Evolutionary conservation across 192 early-diverging fungal species (phyloP), one percentile per base, ranked within the genome.

Genomic region (Backusella luteola): DNA sequence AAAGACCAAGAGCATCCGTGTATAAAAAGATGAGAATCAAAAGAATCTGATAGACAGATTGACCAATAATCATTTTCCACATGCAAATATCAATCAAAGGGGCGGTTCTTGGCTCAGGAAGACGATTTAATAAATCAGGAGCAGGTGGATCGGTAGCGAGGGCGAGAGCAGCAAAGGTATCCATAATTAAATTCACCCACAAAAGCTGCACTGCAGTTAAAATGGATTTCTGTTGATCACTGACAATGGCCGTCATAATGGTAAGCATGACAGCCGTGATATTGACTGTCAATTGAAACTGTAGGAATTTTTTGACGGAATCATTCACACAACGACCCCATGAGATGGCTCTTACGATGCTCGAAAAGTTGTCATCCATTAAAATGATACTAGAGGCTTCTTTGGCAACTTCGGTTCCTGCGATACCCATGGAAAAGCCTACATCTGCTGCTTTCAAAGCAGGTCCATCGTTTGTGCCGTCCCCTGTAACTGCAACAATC

Each of bases 141-240:
- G 91, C 93, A 0, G 98, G 97, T 75, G 93, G 91, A 76, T 99
- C 98, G 8, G 98, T 98, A 6, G 98, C 97, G 35, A 98, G 88
- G 0, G 97, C 98, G 21, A 99, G 89, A 15, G 98, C 96, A 0
- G 97, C 98, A 80, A 99, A 89, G 0, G 97, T 96, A 87, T 99
- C 97, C 98, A 99, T 99, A 52, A 99, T 99, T 76, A 99, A 84
- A 84, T 99, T 99, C 52, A 99, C 95, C 97, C 97, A 99, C 70
- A 99, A 84, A 67, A 99, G 82, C 85, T 99, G 98, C 0, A 99
- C 93, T 8, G 97, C 97, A 0, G 95, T 95, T 76, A 99, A 85
- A 32, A 95, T 93, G 1, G 97, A 91, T 56, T 87, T 85, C 78
- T 96, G 89, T 9, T 88, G 79, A 19, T 76, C 73, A 52, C 89